phyloP scores from a whole-genome alignment of 208 protist genomes.

The Trypanosoma mega region DNA sequence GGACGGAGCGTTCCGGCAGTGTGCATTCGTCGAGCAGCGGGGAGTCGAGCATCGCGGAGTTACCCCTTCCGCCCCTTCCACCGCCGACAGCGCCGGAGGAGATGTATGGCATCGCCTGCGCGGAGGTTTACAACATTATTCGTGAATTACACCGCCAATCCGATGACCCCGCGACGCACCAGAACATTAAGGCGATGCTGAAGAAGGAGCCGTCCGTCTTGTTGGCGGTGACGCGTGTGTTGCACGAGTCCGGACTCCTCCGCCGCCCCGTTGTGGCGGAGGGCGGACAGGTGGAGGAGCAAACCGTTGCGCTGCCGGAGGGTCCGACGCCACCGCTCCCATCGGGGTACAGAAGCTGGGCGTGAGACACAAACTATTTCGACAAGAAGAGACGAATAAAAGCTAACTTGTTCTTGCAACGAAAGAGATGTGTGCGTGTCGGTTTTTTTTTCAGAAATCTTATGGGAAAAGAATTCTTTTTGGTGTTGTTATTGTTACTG shows the following conservation, averaged over 20 bases:
- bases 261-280: conserved; percentile 36
- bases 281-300: conserved; percentile 38
- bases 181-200: conserved; percentile 57
- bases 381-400: no score
- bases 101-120: conserved; percentile 48
- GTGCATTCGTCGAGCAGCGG: conserved; percentile 33
- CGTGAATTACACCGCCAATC: conserved; percentile 55
- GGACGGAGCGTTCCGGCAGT: conserved; percentile 21
- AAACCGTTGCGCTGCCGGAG: conserved; percentile 49
- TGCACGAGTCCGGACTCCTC: conserved; percentile 67
- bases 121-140: conserved; percentile 75
- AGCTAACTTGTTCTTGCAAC: no score
- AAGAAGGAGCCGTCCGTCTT: conserved; percentile 55
- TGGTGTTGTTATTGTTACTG: conserved; percentile 2
- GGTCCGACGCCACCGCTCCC: conserved; percentile 46
- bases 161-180: conserved; percentile 52
- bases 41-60: conserved; percentile 35
- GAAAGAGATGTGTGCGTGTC: no score
- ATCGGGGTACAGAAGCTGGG: conserved; percentile 61
- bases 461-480: no score
- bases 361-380: conserved; percentile 27
- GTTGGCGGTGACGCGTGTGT: conserved; percentile 61
- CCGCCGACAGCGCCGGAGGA: conserved; percentile 40
- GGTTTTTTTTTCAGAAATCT: no score
- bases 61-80: conserved; percentile 57